These are phyloP conservation scores for Aaosphaeria pasadenensis DNA, from an alignment of 2,329 filamentous ascomycete species.

Conservation along the genomic window DNA sequence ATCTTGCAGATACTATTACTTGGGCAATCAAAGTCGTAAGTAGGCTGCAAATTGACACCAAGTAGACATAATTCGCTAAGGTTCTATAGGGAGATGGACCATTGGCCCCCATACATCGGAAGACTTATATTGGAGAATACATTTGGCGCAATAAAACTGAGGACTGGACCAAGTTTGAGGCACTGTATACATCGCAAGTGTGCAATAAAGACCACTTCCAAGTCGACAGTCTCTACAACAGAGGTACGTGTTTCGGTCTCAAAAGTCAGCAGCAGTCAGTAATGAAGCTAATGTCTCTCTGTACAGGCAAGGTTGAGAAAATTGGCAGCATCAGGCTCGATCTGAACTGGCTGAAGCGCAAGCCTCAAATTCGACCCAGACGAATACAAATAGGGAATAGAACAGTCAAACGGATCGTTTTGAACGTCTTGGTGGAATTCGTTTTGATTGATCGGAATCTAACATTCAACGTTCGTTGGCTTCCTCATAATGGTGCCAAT, in stretches of 20 bases:
- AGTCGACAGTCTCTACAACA: constrained; percentile 6
- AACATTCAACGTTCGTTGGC: constrained; percentile 12
- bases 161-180: neutral
- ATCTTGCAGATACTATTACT: constrained; percentile 7
- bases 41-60: neutral
- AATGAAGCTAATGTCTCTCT: neutral
- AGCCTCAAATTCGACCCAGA: neutral
- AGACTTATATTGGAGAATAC: neutral
- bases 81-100: neutral
- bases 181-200: constrained; percentile 5
- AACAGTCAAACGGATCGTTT: no score
- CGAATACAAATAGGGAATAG: constrained; percentile 1
- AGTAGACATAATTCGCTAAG: neutral
- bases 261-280: neutral
- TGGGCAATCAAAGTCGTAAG: constrained; percentile 13
- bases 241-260: constrained; percentile 1
- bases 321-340: constrained; percentile 11
- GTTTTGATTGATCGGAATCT: constrained; percentile 12
- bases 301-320: constrained; percentile 4
- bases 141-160: neutral
- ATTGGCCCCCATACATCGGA: neutral
- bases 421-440: constrained; percentile 9
- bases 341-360: constrained; percentile 2
- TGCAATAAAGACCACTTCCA: constrained; percentile 11
- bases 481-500: neutral